Percentiles rank a stretch among this genome's conserved stretches.
Evolutionary conservation across 2,329 filamentous ascomycete genomes (phyloP).

Genomic region (Fusarium keratoplasticum): DNA sequence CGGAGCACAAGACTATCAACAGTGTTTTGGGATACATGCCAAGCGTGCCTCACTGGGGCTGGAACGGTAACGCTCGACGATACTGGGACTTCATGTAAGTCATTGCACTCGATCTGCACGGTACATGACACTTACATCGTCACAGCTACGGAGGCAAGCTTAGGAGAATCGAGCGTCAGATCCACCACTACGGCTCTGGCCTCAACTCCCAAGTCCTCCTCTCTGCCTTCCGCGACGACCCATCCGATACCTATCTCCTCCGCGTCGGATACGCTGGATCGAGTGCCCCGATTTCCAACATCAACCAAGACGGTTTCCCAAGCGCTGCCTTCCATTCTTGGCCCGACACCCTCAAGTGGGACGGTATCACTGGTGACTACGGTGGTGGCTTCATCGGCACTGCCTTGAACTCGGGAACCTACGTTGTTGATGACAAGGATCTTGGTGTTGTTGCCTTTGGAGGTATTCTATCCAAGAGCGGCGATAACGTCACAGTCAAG

Average conservation of each 20-base stretch:
- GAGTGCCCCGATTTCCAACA: conserved; percentile 65
- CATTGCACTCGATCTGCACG: background rate
- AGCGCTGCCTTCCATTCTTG: conserved; percentile 68
- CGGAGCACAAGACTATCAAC: conserved; percentile 62
- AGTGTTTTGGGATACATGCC: conserved; percentile 68
- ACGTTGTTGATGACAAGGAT: conserved; percentile 57
- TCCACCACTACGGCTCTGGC: conserved; percentile 71
- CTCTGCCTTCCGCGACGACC: conserved; percentile 59
- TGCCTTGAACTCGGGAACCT: conserved; percentile 61
- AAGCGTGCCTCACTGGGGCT: conserved; percentile 70
- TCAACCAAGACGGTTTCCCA: conserved; percentile 65
- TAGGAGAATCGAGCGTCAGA: conserved; percentile 54
- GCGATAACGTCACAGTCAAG: conserved; percentile 48
- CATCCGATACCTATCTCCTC: conserved; percentile 61
- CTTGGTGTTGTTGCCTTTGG: conserved; percentile 64
- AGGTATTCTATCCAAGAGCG: conserved; percentile 50
- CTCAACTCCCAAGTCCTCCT: conserved; percentile 68
- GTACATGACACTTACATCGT: background rate
- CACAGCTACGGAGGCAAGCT: conserved; percentile 57
- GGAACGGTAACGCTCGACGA: conserved; percentile 69
- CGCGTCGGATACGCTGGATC: conserved; percentile 66
- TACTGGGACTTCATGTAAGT: conserved; percentile 70
- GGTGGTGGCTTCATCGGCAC: conserved; percentile 66
- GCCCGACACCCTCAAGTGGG: conserved; percentile 67
- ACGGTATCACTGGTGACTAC: conserved; percentile 68